These are phyloP conservation scores for Zelonia costaricensis DNA, from an alignment of 208 protist species.

Conservation along the genomic window DNA sequence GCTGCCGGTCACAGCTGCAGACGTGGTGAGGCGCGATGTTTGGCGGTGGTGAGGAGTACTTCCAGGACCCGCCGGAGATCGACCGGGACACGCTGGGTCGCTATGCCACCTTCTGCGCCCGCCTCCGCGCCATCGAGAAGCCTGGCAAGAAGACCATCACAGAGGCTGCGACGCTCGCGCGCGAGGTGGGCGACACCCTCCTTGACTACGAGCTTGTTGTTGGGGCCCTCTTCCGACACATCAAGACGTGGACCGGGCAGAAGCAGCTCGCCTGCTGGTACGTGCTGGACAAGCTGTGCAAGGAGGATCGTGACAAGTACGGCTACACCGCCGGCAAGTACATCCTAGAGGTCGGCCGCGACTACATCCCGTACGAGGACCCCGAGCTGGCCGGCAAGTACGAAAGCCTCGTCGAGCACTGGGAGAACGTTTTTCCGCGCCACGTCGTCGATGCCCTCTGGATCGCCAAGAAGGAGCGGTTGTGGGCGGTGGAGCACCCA, in stretches of 20 bases:
- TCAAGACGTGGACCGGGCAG: conserved; percentile 82
- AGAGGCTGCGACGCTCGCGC: conserved; percentile 50
- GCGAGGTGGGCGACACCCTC: conserved; percentile 72
- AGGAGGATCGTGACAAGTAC: conserved; percentile 87
- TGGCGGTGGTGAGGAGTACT: conserved; percentile 91
- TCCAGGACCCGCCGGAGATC: conserved; percentile 77
- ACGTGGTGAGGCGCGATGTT: conserved; percentile 57
- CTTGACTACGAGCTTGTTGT: conserved; percentile 84
- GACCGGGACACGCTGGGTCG: conserved; percentile 77
- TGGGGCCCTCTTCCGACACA: conserved; percentile 85
- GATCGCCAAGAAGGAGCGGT: conserved; percentile 85
- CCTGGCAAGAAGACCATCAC: conserved; percentile 75
- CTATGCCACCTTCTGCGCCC: conserved; percentile 77
- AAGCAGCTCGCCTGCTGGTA: conserved; percentile 92
- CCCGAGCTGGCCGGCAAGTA: conserved; percentile 76
- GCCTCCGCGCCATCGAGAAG: conserved; percentile 72
- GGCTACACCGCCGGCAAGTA: conserved; percentile 83
- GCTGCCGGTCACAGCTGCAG: not conserved
- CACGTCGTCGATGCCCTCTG: conserved; percentile 88
- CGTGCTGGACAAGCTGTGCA: conserved; percentile 90
- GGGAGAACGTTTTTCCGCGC: conserved; percentile 85
- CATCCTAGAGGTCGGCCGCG: conserved; percentile 84
- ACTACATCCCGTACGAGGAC: conserved; percentile 92
- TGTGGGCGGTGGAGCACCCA: conserved; percentile 81
- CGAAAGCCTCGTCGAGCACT: conserved; percentile 90